Evolutionary conservation across 495 filamentous ascomycete genomes (phyloP).

Genomic region (Jackrogersella multiformis): DNA sequence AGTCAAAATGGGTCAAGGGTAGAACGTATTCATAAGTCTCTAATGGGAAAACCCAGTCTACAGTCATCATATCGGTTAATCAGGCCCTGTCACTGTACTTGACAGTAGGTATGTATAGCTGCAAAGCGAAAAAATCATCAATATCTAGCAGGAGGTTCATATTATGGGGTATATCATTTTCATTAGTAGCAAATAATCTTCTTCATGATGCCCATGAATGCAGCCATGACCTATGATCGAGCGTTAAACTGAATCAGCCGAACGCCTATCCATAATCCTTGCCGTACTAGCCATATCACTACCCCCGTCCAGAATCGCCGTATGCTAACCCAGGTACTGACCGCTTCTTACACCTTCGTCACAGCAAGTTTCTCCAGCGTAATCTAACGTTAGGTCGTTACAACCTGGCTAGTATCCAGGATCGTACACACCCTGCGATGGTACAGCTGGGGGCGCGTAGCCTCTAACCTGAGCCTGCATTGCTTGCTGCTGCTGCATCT

Average conservation of each 20-base stretch:
- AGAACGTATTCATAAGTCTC: not conserved
- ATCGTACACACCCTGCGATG: conserved; percentile 45
- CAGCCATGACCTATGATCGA: conserved; percentile 33
- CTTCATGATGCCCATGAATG: conserved; percentile 26
- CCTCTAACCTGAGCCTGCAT: conserved; percentile 45
- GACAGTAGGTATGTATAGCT: no score
- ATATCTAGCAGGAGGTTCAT: not conserved
- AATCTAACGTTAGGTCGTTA: not conserved
- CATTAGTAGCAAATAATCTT: conserved; percentile 16
- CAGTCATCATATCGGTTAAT: not conserved
- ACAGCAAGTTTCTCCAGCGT: not conserved
- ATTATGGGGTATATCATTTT: conserved; percentile 23
- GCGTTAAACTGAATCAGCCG: conserved; percentile 12
- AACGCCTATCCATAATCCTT: conserved; percentile 27
- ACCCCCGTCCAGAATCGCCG: not conserved
- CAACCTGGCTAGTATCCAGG: conserved; percentile 37
- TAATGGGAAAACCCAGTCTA: not conserved
- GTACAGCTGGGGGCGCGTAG: conserved; percentile 44
- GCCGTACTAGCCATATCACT: not conserved
- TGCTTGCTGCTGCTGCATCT: conserved; percentile 51
- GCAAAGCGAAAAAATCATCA: no score
- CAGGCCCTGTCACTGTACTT: not conserved
- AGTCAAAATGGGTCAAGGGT: no score
- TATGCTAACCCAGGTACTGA: conserved; percentile 3
- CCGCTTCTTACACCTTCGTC: conserved; percentile 1